A percentile compares a stretch with the other conserved stretches of the same genome.
These are phyloP conservation scores for Phycomyces blakesleeanus DNA, from an alignment of 192 early-diverging fungal genomes.

Conservation along the genomic window DNA sequence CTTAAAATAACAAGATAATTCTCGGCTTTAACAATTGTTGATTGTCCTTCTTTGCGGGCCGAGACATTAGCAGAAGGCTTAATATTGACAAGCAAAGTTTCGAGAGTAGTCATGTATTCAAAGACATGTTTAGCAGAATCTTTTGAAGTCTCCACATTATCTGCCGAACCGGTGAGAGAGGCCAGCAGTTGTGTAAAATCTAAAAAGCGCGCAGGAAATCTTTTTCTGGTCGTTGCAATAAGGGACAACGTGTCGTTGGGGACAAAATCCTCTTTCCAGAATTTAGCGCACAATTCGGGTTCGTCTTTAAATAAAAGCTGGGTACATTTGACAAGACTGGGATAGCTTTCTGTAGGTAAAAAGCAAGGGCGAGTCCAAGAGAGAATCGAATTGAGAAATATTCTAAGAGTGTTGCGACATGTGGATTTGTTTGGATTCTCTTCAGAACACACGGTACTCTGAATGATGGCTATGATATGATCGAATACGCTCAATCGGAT, in stretches of 20 bases:
- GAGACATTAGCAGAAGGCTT: conserved; percentile 6
- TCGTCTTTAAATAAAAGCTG: conserved; percentile 14
- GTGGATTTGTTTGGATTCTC: conserved; percentile 9
- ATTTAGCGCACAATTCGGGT: conserved; percentile 12
- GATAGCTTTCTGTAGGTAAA: conserved; percentile 17
- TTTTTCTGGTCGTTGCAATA: conserved; percentile 13
- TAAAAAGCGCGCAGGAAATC: conserved; percentile 23
- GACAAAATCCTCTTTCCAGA: conserved; percentile 23
- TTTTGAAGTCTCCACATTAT: not conserved
- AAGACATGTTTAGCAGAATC: conserved; percentile 22
- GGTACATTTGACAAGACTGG: conserved; percentile 8
- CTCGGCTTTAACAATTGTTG: not conserved
- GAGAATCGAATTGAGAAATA: conserved; percentile 11
- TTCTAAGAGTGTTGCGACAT: conserved; percentile 6
- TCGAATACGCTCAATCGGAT: conserved; percentile 21
- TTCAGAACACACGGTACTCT: conserved; percentile 10
- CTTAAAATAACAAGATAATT: conserved; percentile 1
- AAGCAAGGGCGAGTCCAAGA: conserved; percentile 14
- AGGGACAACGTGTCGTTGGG: conserved; percentile 5
- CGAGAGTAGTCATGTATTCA: conserved; percentile 4
- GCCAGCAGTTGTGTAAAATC: conserved; percentile 17
- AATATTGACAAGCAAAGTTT: conserved; percentile 9
- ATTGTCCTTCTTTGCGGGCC: not conserved
- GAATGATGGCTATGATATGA: conserved; percentile 4
- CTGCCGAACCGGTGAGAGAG: conserved; percentile 6